These are phyloP conservation scores for Sugiyamaella marilandica DNA, from an alignment of 805 yeast species.

Conservation along the genomic window DNA sequence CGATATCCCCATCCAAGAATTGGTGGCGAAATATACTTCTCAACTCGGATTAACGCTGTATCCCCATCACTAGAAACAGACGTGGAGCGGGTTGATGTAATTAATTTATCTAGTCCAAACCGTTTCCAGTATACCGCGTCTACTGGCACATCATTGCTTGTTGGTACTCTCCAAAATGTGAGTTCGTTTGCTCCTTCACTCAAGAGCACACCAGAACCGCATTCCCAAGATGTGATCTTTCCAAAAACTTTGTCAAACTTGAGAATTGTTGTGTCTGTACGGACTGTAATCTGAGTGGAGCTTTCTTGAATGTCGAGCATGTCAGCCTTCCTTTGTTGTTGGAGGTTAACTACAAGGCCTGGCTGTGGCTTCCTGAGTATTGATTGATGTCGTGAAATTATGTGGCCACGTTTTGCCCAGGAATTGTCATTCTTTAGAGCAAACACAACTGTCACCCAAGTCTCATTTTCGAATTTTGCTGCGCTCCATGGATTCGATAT, in stretches of 20 bases:
- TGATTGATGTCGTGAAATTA: slow-evolving; percentile 30
- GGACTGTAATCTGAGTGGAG: background rate
- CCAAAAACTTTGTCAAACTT: slow-evolving; percentile 10
- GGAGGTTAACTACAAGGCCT: no score
- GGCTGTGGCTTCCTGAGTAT: background rate
- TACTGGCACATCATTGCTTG: slow-evolving; percentile 29
- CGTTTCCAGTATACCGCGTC: slow-evolving; percentile 30
- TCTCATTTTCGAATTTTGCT: background rate
- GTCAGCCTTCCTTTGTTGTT: no score
- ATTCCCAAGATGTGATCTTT: slow-evolving; percentile 6
- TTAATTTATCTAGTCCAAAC: slow-evolving; percentile 17
- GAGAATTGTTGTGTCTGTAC: background rate
- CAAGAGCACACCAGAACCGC: slow-evolving; percentile 5
- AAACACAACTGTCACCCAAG: slow-evolving; percentile 10
- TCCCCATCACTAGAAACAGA: slow-evolving; percentile 30
- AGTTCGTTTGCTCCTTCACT: slow-evolving; percentile 10
- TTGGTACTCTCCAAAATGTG: slow-evolving; percentile 33
- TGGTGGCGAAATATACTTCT: slow-evolving; percentile 25
- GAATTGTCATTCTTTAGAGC: slow-evolving; percentile 3
- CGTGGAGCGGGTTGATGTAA: slow-evolving; percentile 18
- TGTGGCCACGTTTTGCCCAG: slow-evolving; percentile 25
- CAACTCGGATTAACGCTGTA: slow-evolving; percentile 15
- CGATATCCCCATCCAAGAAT: slow-evolving; percentile 30
- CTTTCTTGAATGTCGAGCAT: no score
- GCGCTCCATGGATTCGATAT: background rate